Percentiles rank a stretch among this genome's conserved stretches.
phyloP scores from a whole-genome alignment of 441 rosid species.

The Gossypium trilobum region DNA sequence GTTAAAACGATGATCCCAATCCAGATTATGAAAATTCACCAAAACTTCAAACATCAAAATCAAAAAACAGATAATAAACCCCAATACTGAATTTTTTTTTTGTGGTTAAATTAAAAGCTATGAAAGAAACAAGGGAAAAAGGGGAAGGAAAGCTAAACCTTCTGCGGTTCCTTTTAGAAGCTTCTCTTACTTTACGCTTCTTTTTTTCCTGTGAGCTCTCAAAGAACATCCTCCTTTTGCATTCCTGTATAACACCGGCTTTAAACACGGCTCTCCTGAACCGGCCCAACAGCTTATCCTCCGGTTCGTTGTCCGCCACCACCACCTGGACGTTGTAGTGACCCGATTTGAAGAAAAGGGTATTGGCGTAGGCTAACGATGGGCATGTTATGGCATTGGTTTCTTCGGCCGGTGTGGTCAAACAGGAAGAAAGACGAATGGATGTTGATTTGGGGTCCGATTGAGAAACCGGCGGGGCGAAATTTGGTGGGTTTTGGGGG shows the following conservation, averaged over 20 bases:
- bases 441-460: background rate
- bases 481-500: background rate
- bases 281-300: slow-evolving; percentile 30
- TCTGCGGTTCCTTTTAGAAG: slow-evolving; percentile 31
- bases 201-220: slow-evolving; percentile 35
- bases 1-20: background rate
- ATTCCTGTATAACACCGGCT: slow-evolving; percentile 38
- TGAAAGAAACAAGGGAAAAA: background rate
- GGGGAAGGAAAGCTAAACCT: slow-evolving; percentile 23
- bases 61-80: background rate
- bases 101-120: background rate
- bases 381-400: slow-evolving; percentile 22
- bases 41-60: background rate
- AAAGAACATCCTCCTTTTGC: slow-evolving; percentile 34
- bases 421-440: slow-evolving; percentile 4
- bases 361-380: slow-evolving; percentile 29
- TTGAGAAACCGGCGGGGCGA: background rate
- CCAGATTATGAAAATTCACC: background rate
- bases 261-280: slow-evolving; percentile 32
- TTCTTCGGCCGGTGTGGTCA: background rate
- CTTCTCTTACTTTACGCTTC: slow-evolving; percentile 35
- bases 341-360: slow-evolving; percentile 26
- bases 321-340: slow-evolving; percentile 34
- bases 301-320: slow-evolving; percentile 38
- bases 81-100: background rate